Base-by-base conservation (phyloP, 148 eudicot genomes). In the Cornus florida region DNA sequence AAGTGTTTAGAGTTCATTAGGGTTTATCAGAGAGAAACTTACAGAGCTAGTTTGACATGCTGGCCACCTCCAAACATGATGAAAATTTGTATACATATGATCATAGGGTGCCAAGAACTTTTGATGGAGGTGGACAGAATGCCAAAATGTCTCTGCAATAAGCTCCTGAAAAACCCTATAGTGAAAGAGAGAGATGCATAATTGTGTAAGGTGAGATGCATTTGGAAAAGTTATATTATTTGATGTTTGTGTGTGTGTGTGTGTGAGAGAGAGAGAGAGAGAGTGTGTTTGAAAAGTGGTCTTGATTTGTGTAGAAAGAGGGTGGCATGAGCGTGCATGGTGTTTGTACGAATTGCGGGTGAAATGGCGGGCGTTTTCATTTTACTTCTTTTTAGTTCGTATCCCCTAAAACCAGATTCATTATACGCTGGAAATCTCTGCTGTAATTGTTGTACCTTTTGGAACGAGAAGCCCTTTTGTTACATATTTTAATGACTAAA, bases 261-360 rank as follows among this genome's bases (percentile, higher is more conserved):
- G 57, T 50, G 57, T 50, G 28, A 75, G 56, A 31, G 28, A 19
- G 59, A 68, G 17, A 11, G 43, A 39, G 62, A 64, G 60, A 23
- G 35, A 43, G 10, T 16, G 66, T 5, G 1, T 59, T 32, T 57
- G 67, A 73, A 77, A 67, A 77, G 81, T 72, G 17, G 71, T 24
- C 75, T 59, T 78, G 16, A 24, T 43, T 43, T 79, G 35, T 79
- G 70, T 72, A 43, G 70, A 72, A 79, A 79, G 70, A 72, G 70
- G n/a, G 81, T 72, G 76, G 76, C 81, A 72, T 79, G 76, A 79
- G 81, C 81, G 81, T 79, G 76, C 81, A 79, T 79, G 81, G 76
- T 79, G 76, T 72, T 79, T 79, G 81, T 72, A 79, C 76, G 76
- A 46, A 24, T 59, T 24, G 35, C 38, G 33, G 32, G 66, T 0